phyloP scores from a whole-genome alignment of 2,329 filamentous ascomycete species.

The Biscogniauxia sp. region DNA sequence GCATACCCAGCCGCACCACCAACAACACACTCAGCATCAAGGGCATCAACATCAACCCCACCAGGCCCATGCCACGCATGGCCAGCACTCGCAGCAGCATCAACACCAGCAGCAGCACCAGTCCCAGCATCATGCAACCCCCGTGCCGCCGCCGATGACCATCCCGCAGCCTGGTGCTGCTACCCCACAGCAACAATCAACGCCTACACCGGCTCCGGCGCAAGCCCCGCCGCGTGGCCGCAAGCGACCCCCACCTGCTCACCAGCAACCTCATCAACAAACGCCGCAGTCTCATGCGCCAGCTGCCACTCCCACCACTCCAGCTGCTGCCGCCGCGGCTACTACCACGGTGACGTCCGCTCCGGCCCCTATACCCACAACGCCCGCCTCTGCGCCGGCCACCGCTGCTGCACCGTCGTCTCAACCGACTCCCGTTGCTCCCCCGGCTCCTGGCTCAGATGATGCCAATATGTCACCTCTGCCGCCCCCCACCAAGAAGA shows the following conservation, averaged over 20 bases:
- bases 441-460: constrained; percentile 31
- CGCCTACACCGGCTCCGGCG: constrained; percentile 34
- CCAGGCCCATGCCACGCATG: constrained; percentile 28
- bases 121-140: constrained; percentile 35
- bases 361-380: constrained; percentile 28
- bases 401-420: constrained; percentile 37
- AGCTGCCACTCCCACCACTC: constrained; percentile 27
- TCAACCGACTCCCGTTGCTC: constrained; percentile 32
- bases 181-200: constrained; percentile 35
- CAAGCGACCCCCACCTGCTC: constrained; percentile 32
- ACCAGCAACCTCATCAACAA: constrained; percentile 18
- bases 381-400: constrained; percentile 38
- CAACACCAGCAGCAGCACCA: constrained; percentile 36
- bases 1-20: constrained; percentile 34
- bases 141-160: constrained; percentile 37
- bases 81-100: constrained; percentile 31
- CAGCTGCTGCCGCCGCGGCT: constrained; percentile 23
- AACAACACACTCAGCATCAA: constrained; percentile 37
- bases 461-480: constrained; percentile 33
- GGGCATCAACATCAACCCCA: constrained; percentile 32
- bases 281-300: constrained; percentile 18
- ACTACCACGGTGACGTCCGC: constrained; percentile 37
- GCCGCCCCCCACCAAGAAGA: constrained; percentile 76
- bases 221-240: constrained; percentile 34
- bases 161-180: constrained; percentile 31